Percentiles rank a stretch among this genome's conserved stretches.
phyloP scores from a whole-genome alignment of 2,329 filamentous ascomycete genomes.

The Fusarium sp. region DNA sequence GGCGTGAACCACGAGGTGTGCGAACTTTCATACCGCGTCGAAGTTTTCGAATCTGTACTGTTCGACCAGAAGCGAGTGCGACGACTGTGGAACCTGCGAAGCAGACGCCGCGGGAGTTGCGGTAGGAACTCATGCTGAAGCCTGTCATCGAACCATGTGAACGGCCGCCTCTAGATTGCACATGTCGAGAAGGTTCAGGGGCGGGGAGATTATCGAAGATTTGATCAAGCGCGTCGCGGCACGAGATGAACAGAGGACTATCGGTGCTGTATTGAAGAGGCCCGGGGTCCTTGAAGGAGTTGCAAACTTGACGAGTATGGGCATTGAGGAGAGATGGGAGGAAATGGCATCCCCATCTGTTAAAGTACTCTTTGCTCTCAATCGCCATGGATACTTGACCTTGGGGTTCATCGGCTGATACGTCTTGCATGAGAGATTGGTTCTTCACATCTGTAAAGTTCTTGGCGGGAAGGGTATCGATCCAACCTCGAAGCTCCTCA shows the following conservation, averaged over 20 bases:
- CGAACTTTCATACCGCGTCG: conserved; percentile 57
- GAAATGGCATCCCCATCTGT: conserved; percentile 66
- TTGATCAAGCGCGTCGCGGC: conserved; percentile 58
- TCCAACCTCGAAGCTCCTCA: conserved; percentile 44
- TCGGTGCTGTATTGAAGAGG: conserved; percentile 62
- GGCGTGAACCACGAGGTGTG: conserved; percentile 60
- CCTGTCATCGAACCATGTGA: conserved; percentile 1
- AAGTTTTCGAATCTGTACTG: conserved; percentile 54
- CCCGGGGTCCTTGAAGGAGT: conserved; percentile 69
- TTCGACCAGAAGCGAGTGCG: conserved; percentile 52
- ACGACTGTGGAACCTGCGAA: conserved; percentile 63
- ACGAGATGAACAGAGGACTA: conserved; percentile 61
- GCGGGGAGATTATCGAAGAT: conserved; percentile 59
- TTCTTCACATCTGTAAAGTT: conserved; percentile 52
- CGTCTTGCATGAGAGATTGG: conserved; percentile 58
- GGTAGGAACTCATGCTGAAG: conserved; percentile 56
- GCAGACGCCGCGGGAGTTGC: conserved; percentile 55
- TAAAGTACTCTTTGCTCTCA: conserved; percentile 49
- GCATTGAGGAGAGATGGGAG: conserved; percentile 65
- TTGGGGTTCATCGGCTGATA: conserved; percentile 52
- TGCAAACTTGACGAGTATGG: conserved; percentile 66
- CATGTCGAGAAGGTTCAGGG: conserved; percentile 50
- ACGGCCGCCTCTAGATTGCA: not conserved
- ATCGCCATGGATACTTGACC: conserved; percentile 64
- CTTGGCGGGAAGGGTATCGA: conserved; percentile 48